These are phyloP conservation scores for Hevea brasiliensis DNA, from an alignment of 345 rosid species.

Conservation along the genomic window DNA sequence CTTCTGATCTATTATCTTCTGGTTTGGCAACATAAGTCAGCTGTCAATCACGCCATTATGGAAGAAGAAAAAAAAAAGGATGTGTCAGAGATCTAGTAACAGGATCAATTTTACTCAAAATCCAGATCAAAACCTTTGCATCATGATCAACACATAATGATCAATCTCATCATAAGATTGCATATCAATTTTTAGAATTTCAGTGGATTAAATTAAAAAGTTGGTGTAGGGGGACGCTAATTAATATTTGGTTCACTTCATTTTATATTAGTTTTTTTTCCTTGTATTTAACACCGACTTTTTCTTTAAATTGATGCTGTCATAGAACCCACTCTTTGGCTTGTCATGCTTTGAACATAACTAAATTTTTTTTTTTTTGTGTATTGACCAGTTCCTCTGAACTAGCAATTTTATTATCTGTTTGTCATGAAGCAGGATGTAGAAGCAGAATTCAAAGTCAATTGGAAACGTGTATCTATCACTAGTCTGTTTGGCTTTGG, in stretches of 20 bases:
- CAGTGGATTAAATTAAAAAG: background rate
- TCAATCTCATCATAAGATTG: background rate
- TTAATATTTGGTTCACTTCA: background rate
- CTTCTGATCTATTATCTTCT: conserved; percentile 5
- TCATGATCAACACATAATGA: background rate
- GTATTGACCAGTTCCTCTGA: conserved; percentile 10
- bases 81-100: background rate
- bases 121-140: too few species aligned
- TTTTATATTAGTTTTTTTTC: background rate
- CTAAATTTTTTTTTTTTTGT: background rate
- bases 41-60: too few species aligned
- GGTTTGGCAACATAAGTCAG: background rate
- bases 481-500: conserved; percentile 76
- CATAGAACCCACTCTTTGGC: background rate
- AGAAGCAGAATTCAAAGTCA: conserved; percentile 51
- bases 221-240: background rate
- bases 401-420: conserved; percentile 5
- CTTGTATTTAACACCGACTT: background rate
- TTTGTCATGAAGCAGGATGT: conserved; percentile 44
- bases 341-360: background rate
- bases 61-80: background rate
- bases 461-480: conserved; percentile 76
- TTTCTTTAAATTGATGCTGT: background rate
- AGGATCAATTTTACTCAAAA: too few species aligned
- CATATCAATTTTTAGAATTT: background rate